These are phyloP conservation scores for Ophiostoma populinum DNA, from an alignment of 2,329 filamentous ascomycete species.

Conservation along the genomic window DNA sequence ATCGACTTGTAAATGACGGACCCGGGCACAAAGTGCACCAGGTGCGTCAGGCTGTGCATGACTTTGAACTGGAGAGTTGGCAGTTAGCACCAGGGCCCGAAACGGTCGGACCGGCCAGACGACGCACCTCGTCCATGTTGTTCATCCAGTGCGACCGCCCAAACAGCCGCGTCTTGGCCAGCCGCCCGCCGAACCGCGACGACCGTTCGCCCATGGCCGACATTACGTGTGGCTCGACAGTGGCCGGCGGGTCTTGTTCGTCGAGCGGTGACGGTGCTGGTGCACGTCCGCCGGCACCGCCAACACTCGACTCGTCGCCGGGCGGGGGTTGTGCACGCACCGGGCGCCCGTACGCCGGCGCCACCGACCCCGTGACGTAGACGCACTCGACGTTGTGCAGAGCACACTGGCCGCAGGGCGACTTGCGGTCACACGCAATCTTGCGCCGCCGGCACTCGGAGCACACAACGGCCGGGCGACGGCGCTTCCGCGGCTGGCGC, in stretches of 20 bases:
- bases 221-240: not conserved
- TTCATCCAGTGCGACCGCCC: slow-evolving; percentile 12
- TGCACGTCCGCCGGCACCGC: not conserved
- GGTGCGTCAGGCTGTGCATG: slow-evolving; percentile 13
- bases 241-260: slow-evolving; percentile 1
- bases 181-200: slow-evolving; percentile 8
- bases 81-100: too few species aligned
- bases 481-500: slow-evolving; percentile 9
- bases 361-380: slow-evolving; percentile 22
- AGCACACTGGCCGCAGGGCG: slow-evolving; percentile 41
- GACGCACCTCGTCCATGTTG: slow-evolving; percentile 7
- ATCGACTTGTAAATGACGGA: slow-evolving; percentile 12
- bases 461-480: slow-evolving; percentile 30
- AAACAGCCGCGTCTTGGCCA: slow-evolving; percentile 12
- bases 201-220: slow-evolving; percentile 3
- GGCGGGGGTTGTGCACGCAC: not conserved
- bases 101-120: too few species aligned
- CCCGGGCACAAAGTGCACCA: slow-evolving; percentile 16
- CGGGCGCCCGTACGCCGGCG: slow-evolving; percentile 11
- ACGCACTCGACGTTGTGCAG: slow-evolving; percentile 35
- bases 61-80: slow-evolving; percentile 10
- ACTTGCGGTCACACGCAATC: slow-evolving; percentile 39
- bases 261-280: slow-evolving; percentile 1
- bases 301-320: too few species aligned
- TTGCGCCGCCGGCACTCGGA: slow-evolving; percentile 40